Evolutionary conservation across 345 rosid genomes (phyloP), one percentile per base, ranked within the genome.

Genomic region (Sapria himalayana): DNA sequence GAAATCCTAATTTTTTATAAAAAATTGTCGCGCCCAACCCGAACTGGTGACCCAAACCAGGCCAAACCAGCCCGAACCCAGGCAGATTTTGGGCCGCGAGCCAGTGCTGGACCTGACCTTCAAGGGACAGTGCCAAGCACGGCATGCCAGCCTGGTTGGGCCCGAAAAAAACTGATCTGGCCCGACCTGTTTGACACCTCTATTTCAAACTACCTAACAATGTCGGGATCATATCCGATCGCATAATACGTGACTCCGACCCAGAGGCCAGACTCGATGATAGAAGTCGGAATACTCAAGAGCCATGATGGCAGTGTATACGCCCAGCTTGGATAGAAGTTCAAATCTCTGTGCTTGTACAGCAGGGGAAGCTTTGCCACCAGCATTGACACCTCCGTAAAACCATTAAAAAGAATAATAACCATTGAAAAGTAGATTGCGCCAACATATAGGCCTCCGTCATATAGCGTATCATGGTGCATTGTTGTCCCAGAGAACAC

Each of bases 311-410:
- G 94, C 52, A 89, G 49, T 12, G 94, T 79, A 46, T 78, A 89
- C 43, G 61, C 93, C 94, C 98, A 89, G 54, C 81, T 72, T n/a
- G 98, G 94, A 34, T 89, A 89, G 63, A 82, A 89, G 54, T 60
- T 82, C 65, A 89, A 60, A 61, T 79, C 93, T 58, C 98, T 59
- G 29, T 89, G 98, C 78, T 82, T 89, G 78, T 89, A 89, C 25
- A 89, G 78, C 12, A 89, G 70, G 0, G 98, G 91, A 56, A 89
- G 94, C 74, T 89, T 89, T 43, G 85, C 78, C 45, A 82, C 94
- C 55, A 89, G 62, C 94, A 89, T 74, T 2, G 98, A 72, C 50
- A 89, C 98, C 66, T 89, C 98, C 3, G 98, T 89, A 43, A 89
- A 89, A 45, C 98, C 94, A 46, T 89, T 89, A 23, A 89, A 89